A percentile compares a stretch with the other conserved stretches of the same genome.
Conservation (phyloP, 352 stramenopile genomes). For the Stephanocyclus meneghinianus region DNA sequence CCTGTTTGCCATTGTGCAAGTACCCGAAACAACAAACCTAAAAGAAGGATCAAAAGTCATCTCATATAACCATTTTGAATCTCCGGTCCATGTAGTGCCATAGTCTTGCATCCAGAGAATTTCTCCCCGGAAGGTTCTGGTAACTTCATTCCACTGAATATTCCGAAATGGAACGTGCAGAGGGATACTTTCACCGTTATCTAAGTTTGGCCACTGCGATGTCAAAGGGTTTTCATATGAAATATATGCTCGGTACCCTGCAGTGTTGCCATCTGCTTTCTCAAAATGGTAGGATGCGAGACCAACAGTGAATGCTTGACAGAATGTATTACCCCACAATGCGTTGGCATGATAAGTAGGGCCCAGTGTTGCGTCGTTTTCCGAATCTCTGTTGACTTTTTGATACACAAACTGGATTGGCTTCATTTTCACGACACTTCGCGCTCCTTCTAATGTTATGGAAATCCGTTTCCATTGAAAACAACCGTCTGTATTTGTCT, state of each 20-base stretch:
- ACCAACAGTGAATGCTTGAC: slow-evolving; percentile 61
- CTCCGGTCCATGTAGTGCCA: slow-evolving; percentile 69
- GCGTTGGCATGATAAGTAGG: slow-evolving; percentile 41
- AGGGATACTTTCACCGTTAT: slow-evolving; percentile 62
- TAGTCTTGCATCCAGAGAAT: slow-evolving; percentile 69
- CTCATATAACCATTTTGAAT: slow-evolving; percentile 60
- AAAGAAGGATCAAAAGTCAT: slow-evolving; percentile 73
- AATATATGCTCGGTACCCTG: slow-evolving; percentile 51
- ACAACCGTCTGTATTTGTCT: slow-evolving; percentile 9
- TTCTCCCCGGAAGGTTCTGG: slow-evolving; percentile 46
- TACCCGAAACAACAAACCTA: slow-evolving; percentile 58
- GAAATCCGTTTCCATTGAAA: slow-evolving; percentile 45
- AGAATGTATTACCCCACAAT: slow-evolving; percentile 70
- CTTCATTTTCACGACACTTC: slow-evolving; percentile 16
- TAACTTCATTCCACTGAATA: slow-evolving; percentile 42
- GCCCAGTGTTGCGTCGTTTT: slow-evolving; percentile 12
- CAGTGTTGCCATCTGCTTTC: slow-evolving; percentile 1
- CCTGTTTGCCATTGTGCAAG: slow-evolving; percentile 23
- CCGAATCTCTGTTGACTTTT: slow-evolving; percentile 7
- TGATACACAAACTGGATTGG: slow-evolving; percentile 29
- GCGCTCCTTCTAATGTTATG: slow-evolving; percentile 6
- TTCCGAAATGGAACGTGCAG: slow-evolving; percentile 53
- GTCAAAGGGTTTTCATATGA: slow-evolving; percentile 65
- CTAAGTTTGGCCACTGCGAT: slow-evolving; percentile 57
- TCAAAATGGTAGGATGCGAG: slow-evolving; percentile 76